Evolutionary conservation across 129 eudicot species (phyloP), one percentile per base, ranked within the genome.

Genomic region (Chrysanthemum makinoi): DNA sequence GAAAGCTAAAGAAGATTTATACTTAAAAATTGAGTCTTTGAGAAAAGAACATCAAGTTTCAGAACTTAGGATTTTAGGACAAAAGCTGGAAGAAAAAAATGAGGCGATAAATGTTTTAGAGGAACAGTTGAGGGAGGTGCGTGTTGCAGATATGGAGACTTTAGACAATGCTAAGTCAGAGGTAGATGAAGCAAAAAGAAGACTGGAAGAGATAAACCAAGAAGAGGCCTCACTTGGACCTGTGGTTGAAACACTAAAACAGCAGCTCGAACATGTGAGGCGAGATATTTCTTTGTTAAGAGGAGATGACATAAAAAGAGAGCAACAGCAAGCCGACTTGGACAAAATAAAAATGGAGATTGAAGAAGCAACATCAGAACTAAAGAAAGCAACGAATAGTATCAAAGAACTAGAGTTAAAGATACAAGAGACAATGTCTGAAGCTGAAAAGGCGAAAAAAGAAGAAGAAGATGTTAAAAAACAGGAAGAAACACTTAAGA

Each of bases 391-490:
- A 54, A 60, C 47, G 15, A 53, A 68, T 44, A 81, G 68, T 44
- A 85, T 72, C 4, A 79, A 81, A 15, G 83, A 67, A 10, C 80
- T 83, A 58, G 86, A 71, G 15, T 18, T 70, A 2, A 66, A 76
- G 48, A 50, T 84, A 6, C 78, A 79, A 70, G 78, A 82, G 44
- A 67, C 81, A 59, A 18, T 70, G 1, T 20, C 61, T 1, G 89
- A 87, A 73, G 79, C 82, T 3, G 89, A 84, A 64, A 83, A 61
- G 7, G 73, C 82, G 12, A 80, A 77, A 63, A 59, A 20, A 17
- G 91, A 87, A 81, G 94, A 83, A 53, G 89, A 82, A 76, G 85
- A 76, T 13, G 35, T 79, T 2, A 81, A 77, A 30, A 83, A 74
- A 71, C 78, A 66, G 17, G 81, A 71, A 4, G 81, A 70, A 54